Conservation (phyloP, 2,329 filamentous ascomycete genomes). For the Aspergillus tubingensis region DNA sequence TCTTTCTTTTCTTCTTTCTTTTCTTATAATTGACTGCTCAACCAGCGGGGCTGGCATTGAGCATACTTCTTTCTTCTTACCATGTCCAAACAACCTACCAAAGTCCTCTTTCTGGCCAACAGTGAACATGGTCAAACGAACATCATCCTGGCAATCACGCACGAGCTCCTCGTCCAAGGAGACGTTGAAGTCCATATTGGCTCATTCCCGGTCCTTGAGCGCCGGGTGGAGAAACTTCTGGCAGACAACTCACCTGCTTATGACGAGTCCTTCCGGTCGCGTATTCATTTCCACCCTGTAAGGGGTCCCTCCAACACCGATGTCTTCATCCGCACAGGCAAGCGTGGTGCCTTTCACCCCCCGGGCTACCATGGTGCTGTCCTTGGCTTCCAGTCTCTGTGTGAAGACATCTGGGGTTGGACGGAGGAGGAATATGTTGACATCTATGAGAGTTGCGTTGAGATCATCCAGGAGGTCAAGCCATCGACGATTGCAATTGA, state of each 20-base stretch:
- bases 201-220: constrained; percentile 43
- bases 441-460: constrained; percentile 41
- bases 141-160: constrained; percentile 47
- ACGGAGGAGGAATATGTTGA: constrained; percentile 44
- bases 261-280: constrained; percentile 18
- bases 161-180: constrained; percentile 42
- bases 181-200: constrained; percentile 49
- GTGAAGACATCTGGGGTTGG: constrained; percentile 38
- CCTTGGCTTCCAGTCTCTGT: constrained; percentile 33
- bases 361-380: constrained; percentile 40
- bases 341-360: constrained; percentile 30
- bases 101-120: constrained; percentile 49
- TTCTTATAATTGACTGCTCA: not conserved
- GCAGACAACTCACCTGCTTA: constrained; percentile 24
- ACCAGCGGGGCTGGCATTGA: not conserved
- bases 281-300: constrained; percentile 38
- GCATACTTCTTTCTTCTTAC: not conserved
- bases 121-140: constrained; percentile 52
- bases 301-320: constrained; percentile 35
- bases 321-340: constrained; percentile 33
- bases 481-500: constrained; percentile 50
- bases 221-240: constrained; percentile 33
- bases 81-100: constrained; percentile 20
- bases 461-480: constrained; percentile 41
- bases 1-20: too few relatives aligned